phyloP scores from a whole-genome alignment of 192 early-diverging fungal species.

The Diversispora epigaea region DNA sequence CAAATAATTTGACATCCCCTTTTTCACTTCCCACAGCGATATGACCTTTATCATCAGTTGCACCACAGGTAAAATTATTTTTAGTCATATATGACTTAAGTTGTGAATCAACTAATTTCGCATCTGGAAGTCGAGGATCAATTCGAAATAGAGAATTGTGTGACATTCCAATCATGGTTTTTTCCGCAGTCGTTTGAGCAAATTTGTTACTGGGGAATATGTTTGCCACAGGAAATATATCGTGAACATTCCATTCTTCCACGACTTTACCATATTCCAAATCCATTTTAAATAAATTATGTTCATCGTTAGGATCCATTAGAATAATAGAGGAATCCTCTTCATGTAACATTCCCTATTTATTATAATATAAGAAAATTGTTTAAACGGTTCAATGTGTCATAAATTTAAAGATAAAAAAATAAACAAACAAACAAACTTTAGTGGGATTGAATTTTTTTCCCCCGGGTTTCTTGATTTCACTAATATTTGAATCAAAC shows the following conservation, averaged over 20 bases:
- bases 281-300: slow-evolving; percentile 88
- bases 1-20: slow-evolving; percentile 87
- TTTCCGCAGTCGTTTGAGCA: slow-evolving; percentile 69
- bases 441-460: slow-evolving; percentile 63
- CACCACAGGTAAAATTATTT: slow-evolving; percentile 66
- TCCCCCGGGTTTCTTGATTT: slow-evolving; percentile 61
- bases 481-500: slow-evolving; percentile 80
- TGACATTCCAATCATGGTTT: slow-evolving; percentile 81
- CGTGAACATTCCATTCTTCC: slow-evolving; percentile 89
- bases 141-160: slow-evolving; percentile 82
- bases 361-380: neutral
- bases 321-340: slow-evolving; percentile 80
- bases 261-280: slow-evolving; percentile 88
- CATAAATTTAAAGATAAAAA: neutral
- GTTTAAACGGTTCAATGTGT: neutral
- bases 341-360: slow-evolving; percentile 82
- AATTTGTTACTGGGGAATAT: slow-evolving; percentile 77
- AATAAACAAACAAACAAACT: slow-evolving; percentile 21
- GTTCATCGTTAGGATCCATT: slow-evolving; percentile 65
- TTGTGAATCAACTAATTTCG: slow-evolving; percentile 68
- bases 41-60: slow-evolving; percentile 79
- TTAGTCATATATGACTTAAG: slow-evolving; percentile 70
- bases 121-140: slow-evolving; percentile 78
- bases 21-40: slow-evolving; percentile 79
- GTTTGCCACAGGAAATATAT: slow-evolving; percentile 62